Evolutionary conservation across 768 basidiomycete species (phyloP).

Genomic region (Hericium erinaceus): DNA sequence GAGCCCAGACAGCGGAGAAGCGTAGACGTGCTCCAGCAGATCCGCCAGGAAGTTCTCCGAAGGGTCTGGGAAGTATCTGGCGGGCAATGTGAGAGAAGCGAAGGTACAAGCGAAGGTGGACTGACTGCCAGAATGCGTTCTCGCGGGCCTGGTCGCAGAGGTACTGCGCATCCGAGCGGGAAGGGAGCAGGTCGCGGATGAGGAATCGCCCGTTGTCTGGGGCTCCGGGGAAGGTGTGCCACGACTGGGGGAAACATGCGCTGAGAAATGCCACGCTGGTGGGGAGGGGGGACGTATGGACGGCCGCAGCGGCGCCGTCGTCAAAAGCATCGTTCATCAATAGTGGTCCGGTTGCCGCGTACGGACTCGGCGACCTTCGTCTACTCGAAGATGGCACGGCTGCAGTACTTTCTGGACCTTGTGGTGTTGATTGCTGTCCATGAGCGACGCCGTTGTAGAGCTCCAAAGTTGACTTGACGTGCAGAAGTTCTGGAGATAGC

Average conservation of each 20-base stretch:
- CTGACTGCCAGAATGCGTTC: constrained; percentile 1
- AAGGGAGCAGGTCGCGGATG: neutral
- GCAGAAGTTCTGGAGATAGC: neutral
- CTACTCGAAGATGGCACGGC: neutral
- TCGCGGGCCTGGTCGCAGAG: neutral
- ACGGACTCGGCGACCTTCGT: neutral
- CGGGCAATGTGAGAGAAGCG: neutral
- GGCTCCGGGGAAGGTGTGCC: neutral
- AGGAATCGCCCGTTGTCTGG: neutral
- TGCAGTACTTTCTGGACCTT: neutral
- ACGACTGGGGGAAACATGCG: neutral
- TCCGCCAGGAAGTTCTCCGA: neutral
- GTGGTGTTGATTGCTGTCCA: no score
- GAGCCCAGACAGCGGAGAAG: neutral
- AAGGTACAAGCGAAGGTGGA: neutral
- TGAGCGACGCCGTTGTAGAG: neutral
- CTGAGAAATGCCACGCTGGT: neutral
- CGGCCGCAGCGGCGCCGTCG: neutral
- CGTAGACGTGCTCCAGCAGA: neutral
- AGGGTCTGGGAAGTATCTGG: neutral
- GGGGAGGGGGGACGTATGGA: neutral
- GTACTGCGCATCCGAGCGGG: neutral
- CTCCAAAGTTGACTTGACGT: neutral
- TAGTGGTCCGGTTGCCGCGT: neutral
- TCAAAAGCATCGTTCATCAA: neutral